Conservation (phyloP, 805 yeast genomes). For the Suhomyces sp. region DNA sequence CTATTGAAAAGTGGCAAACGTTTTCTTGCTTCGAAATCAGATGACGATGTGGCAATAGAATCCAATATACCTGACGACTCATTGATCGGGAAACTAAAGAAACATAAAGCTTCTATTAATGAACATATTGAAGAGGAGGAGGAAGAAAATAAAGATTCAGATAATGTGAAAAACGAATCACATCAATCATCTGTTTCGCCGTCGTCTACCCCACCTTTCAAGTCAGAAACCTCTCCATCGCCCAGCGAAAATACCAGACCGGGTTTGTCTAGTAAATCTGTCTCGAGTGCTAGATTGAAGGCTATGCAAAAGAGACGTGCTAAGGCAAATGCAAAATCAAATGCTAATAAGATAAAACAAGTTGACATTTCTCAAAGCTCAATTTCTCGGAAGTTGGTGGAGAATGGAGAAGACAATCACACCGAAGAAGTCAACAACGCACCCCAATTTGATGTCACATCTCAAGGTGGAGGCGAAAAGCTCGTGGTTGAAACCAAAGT, state of each 20-base stretch:
- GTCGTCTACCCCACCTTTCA: slow-evolving; percentile 16
- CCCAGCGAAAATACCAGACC: slow-evolving; percentile 2
- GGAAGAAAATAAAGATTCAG: slow-evolving; percentile 7
- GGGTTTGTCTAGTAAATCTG: slow-evolving; percentile 22
- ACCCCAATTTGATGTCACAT: slow-evolving; percentile 60
- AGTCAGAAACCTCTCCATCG: slow-evolving; percentile 7
- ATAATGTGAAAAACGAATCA: slow-evolving; percentile 10
- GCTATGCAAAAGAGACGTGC: slow-evolving; percentile 95
- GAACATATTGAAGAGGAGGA: slow-evolving; percentile 9
- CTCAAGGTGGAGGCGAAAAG: slow-evolving; percentile 76
- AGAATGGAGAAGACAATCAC: slow-evolving; percentile 34
- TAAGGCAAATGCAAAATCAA: slow-evolving; percentile 60
- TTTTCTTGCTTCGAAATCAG: slow-evolving; percentile 52
- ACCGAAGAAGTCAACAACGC: slow-evolving; percentile 5
- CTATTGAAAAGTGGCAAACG: slow-evolving; percentile 50
- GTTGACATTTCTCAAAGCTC: slow-evolving; percentile 73
- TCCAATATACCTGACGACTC: slow-evolving; percentile 37
- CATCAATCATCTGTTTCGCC: slow-evolving; percentile 13
- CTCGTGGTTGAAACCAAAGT: slow-evolving; percentile 78
- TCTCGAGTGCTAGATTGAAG: slow-evolving; percentile 71
- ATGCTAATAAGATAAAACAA: slow-evolving; percentile 43
- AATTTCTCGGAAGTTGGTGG: slow-evolving; percentile 52
- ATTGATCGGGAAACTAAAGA: slow-evolving; percentile 46
- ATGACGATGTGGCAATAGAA: slow-evolving; percentile 26
- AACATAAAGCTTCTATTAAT: slow-evolving; percentile 45